Evolutionary conservation across 2,329 filamentous ascomycete genomes (phyloP).

Genomic region (Epichloe uncinata): DNA sequence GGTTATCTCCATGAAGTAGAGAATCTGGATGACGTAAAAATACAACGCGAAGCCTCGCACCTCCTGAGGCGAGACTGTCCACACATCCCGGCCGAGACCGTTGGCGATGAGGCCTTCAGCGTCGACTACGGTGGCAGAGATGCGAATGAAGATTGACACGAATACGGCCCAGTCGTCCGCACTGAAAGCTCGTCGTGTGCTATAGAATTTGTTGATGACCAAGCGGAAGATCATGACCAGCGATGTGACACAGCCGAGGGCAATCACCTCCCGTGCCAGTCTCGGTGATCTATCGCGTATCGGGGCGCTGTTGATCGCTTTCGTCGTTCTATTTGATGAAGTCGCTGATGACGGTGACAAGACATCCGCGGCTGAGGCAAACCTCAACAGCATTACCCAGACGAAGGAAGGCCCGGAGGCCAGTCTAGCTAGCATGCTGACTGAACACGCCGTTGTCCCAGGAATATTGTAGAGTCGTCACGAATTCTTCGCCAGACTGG

Average conservation of each 20-base stretch:
- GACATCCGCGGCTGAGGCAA: neutral
- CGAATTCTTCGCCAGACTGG: no score
- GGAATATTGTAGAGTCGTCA: no score
- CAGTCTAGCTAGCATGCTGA: no score
- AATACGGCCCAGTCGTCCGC: slow-evolving; percentile 19
- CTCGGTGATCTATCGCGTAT: slow-evolving; percentile 15
- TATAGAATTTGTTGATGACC: slow-evolving; percentile 15
- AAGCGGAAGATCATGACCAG: slow-evolving; percentile 23
- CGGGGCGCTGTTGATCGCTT: neutral
- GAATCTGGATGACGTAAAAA: slow-evolving; percentile 22
- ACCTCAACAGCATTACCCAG: neutral
- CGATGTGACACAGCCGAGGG: slow-evolving; percentile 17
- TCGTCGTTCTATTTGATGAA: neutral
- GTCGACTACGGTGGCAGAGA: slow-evolving; percentile 15
- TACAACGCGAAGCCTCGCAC: slow-evolving; percentile 22
- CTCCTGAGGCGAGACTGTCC: neutral
- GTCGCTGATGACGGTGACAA: neutral
- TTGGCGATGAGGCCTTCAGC: slow-evolving; percentile 13
- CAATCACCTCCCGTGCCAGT: slow-evolving; percentile 16
- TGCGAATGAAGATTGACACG: slow-evolving; percentile 10
- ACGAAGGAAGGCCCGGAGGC: neutral
- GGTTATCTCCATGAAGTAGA: slow-evolving; percentile 29
- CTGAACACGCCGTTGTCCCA: no score
- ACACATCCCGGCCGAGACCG: neutral
- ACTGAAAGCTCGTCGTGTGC: slow-evolving; percentile 15